Percentiles rank a stretch among this genome's conserved stretches.
Evolutionary conservation across 805 yeast species (phyloP).

Genomic region (Starmerella stigmatis): DNA sequence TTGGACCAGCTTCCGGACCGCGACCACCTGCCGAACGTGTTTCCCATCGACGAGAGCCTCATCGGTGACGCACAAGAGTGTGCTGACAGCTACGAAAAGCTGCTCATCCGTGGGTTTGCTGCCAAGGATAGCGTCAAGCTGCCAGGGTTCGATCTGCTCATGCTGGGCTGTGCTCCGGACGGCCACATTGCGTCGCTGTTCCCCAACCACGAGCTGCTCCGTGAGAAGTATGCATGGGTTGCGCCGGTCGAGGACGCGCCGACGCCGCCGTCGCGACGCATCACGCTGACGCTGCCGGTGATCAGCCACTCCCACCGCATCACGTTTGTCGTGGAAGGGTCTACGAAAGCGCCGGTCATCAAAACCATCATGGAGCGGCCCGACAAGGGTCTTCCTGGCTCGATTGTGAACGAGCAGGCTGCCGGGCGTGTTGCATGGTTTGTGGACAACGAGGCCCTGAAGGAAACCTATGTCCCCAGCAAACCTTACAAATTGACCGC

Average conservation of each 20-base stretch:
- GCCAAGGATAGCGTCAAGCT: slow-evolving; percentile 91
- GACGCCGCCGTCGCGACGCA: slow-evolving; percentile 71
- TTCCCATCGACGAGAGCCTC: slow-evolving; percentile 68
- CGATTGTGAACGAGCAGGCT: slow-evolving; percentile 90
- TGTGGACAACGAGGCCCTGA: slow-evolving; percentile 86
- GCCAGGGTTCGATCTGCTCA: slow-evolving; percentile 84
- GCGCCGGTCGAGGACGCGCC: slow-evolving; percentile 90
- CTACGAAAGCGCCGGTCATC: slow-evolving; percentile 85
- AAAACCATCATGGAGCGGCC: slow-evolving; percentile 92
- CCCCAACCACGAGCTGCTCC: slow-evolving; percentile 78
- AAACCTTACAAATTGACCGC: slow-evolving; percentile 55
- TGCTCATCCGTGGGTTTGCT: slow-evolving; percentile 80
- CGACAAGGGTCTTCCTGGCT: slow-evolving; percentile 88
- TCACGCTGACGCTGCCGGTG: slow-evolving; percentile 86
- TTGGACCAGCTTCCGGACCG: slow-evolving; percentile 56
- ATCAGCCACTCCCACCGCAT: slow-evolving; percentile 88
- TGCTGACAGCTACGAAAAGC: slow-evolving; percentile 86
- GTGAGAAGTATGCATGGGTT: slow-evolving; percentile 92
- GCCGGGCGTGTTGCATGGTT: slow-evolving; percentile 96
- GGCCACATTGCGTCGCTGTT: slow-evolving; percentile 96
- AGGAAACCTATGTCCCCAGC: slow-evolving; percentile 64
- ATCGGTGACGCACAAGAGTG: slow-evolving; percentile 62
- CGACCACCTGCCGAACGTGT: slow-evolving; percentile 54
- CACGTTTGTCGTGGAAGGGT: slow-evolving; percentile 92
- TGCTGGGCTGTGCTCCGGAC: slow-evolving; percentile 96